Conservation (phyloP, 768 basidiomycete species). For the Amanita subjunquillea region DNA sequence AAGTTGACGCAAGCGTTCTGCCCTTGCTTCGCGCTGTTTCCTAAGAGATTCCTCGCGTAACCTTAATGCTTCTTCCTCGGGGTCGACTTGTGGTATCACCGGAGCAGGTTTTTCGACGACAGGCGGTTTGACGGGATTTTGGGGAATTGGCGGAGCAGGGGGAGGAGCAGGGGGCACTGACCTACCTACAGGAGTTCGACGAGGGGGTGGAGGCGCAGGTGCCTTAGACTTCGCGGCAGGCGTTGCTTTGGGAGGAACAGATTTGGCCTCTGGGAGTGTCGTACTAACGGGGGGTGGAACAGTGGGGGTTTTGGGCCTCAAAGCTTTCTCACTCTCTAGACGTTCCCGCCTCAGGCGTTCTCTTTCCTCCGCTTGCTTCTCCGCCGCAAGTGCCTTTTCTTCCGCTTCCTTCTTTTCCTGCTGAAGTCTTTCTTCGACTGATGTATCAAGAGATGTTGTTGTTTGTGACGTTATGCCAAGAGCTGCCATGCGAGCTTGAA, state of each 20-base stretch:
- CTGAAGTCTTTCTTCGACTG: constrained; percentile 76
- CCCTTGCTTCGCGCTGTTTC: constrained; percentile 66
- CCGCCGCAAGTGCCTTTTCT: constrained; percentile 69
- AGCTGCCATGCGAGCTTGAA: constrained; percentile 77
- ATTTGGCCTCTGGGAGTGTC: constrained; percentile 19
- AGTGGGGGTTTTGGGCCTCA: constrained; percentile 33
- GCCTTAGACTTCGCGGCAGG: constrained; percentile 14
- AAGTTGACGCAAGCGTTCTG: constrained; percentile 56
- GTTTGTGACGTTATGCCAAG: constrained; percentile 59
- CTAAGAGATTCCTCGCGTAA: constrained; percentile 62
- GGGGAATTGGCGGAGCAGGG: constrained; percentile 9
- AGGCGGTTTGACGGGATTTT: constrained; percentile 9
- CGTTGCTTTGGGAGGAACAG: constrained; percentile 22
- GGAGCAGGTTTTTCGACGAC: constrained; percentile 16
- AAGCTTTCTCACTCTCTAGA: constrained; percentile 63
- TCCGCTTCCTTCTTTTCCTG: constrained; percentile 89
- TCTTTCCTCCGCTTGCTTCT: constrained; percentile 72
- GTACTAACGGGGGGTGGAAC: constrained; percentile 17
- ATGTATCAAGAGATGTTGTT: constrained; percentile 55
- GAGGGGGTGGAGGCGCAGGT: constrained; percentile 30
- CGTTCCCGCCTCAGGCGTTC: constrained; percentile 64
- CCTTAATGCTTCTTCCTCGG: constrained; percentile 64
- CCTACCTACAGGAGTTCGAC: constrained; percentile 24
- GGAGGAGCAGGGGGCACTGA: constrained; percentile 15
- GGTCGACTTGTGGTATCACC: constrained; percentile 46